Percentiles rank a stretch among this genome's conserved stretches.
Conservation (phyloP, 176 grass and related monocot species). For the Lolium perenne region DNA sequence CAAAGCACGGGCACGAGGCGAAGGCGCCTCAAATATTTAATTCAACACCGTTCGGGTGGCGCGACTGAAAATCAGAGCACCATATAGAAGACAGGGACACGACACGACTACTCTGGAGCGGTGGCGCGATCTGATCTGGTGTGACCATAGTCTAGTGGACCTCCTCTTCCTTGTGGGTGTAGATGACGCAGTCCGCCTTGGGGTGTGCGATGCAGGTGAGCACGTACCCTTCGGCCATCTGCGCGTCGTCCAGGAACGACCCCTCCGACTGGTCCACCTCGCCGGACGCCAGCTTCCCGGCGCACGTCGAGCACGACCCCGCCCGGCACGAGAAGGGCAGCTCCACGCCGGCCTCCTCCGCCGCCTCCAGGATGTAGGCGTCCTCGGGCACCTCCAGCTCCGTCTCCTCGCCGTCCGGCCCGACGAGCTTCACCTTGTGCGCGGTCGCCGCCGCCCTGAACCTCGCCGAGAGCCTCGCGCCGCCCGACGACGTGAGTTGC, state of each 20-base stretch:
- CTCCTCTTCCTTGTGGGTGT: conserved; percentile 82
- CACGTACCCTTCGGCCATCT: conserved; percentile 62
- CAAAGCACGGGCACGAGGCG: too few relatives aligned
- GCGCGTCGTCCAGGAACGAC: conserved; percentile 71
- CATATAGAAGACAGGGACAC: neutral
- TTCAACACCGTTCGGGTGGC: too few relatives aligned
- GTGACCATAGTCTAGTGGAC: conserved; percentile 46
- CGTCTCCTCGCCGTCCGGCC: conserved; percentile 55
- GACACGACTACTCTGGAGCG: neutral
- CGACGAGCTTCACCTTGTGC: conserved; percentile 77
- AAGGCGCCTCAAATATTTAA: too few relatives aligned
- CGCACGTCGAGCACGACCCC: conserved; percentile 74
- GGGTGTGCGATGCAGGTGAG: conserved; percentile 77
- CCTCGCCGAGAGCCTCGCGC: neutral
- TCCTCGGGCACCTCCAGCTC: conserved; percentile 79
- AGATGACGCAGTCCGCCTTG: conserved; percentile 65
- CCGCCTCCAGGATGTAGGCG: conserved; percentile 72
- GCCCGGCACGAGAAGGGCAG: conserved; percentile 84
- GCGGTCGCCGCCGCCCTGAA: conserved; percentile 45
- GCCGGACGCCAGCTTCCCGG: conserved; percentile 62
- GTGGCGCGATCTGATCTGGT: neutral
- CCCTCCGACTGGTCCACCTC: conserved; percentile 86
- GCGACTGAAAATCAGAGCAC: too few relatives aligned
- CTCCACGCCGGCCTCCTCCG: conserved; percentile 71
- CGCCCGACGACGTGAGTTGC: neutral